Evolutionary conservation across 2,329 filamentous ascomycete species (phyloP), one percentile per base, ranked within the genome.

Genomic region (Penicillium aurantiogriseum): DNA sequence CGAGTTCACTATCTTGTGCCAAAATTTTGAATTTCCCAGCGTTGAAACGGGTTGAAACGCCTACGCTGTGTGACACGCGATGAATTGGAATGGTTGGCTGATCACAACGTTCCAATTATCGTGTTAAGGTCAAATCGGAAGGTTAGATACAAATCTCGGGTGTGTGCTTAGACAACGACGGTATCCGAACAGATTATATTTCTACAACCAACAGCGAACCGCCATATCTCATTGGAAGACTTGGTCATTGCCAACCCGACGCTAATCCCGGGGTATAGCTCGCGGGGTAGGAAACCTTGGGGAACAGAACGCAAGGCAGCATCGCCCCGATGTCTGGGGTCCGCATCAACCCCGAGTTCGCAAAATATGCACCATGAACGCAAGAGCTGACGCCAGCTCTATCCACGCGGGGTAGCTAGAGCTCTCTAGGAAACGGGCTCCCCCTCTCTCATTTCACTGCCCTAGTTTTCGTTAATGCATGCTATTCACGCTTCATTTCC

Each of bases 1-100:
- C 7, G 4, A 17, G 4, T 15, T 31, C 9, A 38, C 31, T 56
- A 56, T 56, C 54, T 47, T 35, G 42, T 52, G 29, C 42, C 40
- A 52, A n/a, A 29, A 36, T 19, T 27, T 9, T n/a, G 35, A 35
- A 33, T 19, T 21, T 3, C 21, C n/a, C 9, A n/a, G 11, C n/a
- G 27, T 27, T 47, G 49, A 53, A 47, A 56, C n/a, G 35, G 48
- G 27, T 56, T 53, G 49, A 47, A 56, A 56, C 29, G 42, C 5
- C 21, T 15, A 47, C 23, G 36, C 10, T 53, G 49, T 56, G 49
- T 6, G 11, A 46, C 48, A 44, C 21, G 17, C 19, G n/a, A 29
- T 23, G 17, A 25, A 52, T n/a, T 35, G 29, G 23, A n/a, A n/a
- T 33, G 15, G 13, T 44, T 43, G 11, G 39, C n/a, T 29, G 40